Percentiles rank a stretch among this genome's conserved stretches.
phyloP scores from a whole-genome alignment of 352 stramenopile genomes.

The Phytopythium ostracodes region DNA sequence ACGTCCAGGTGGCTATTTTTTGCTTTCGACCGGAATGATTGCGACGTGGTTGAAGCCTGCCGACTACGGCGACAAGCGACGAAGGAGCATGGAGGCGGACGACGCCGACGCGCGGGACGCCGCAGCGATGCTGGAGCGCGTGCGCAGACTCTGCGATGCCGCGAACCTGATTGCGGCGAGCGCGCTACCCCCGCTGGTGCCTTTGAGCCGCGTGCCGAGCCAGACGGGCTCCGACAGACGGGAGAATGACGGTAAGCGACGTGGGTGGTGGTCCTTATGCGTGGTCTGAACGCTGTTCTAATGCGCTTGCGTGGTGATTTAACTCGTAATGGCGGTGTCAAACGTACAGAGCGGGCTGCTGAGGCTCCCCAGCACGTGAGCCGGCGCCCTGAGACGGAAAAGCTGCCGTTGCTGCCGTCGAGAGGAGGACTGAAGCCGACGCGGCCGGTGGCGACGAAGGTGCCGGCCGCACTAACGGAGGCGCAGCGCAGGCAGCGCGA shows the following conservation, averaged over 20 bases:
- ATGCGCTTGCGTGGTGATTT: neutral
- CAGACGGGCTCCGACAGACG: neutral
- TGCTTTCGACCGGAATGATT: neutral
- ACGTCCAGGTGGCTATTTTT: neutral
- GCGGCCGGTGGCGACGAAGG: neutral
- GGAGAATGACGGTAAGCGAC: neutral
- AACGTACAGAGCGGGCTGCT: neutral
- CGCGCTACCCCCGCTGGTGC: neutral
- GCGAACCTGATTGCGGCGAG: constrained; percentile 8
- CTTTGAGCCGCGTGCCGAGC: neutral
- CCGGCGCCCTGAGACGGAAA: neutral
- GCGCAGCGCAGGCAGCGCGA: constrained; percentile 31
- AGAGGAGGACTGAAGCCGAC: neutral
- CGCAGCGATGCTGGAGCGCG: constrained; percentile 39
- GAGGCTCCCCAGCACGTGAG: neutral
- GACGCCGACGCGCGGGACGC: constrained; percentile 5
- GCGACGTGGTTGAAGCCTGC: constrained; percentile 2
- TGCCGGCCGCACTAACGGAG: neutral
- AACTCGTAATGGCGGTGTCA: neutral
- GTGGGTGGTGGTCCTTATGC: too few species aligned
- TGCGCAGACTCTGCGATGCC: constrained; percentile 31
- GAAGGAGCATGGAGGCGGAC: constrained; percentile 9
- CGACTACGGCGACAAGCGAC: neutral
- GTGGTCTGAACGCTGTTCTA: neutral
- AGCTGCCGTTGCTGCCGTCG: constrained; percentile 20